Evolutionary conservation across 2,329 filamentous ascomycete genomes (phyloP).

Genomic region (Trichophyton rubrum): DNA sequence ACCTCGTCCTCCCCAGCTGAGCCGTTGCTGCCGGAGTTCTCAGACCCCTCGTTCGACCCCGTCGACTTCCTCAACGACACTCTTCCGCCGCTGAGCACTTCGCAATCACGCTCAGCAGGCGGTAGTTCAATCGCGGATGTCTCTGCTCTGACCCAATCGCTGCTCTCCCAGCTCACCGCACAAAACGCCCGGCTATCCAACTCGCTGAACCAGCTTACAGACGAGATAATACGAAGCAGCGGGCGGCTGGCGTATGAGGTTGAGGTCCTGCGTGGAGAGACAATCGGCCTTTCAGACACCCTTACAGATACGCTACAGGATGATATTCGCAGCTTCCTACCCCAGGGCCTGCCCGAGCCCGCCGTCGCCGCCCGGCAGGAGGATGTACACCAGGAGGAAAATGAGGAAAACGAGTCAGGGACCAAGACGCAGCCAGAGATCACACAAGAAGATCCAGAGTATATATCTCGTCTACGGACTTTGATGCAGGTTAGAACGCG

Average conservation of each 20-base stretch:
- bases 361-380: constrained; percentile 6
- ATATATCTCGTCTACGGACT: constrained; percentile 67
- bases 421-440: background rate
- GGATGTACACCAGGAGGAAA: constrained; percentile 6
- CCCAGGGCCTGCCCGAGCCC: constrained; percentile 28
- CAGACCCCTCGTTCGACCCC: constrained; percentile 65
- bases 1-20: constrained; percentile 49
- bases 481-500: constrained; percentile 68
- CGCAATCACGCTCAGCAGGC: constrained; percentile 30
- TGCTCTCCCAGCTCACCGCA: constrained; percentile 78
- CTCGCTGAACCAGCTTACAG: constrained; percentile 76
- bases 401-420: constrained; percentile 5
- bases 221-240: constrained; percentile 84
- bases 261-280: constrained; percentile 81
- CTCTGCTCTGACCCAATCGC: constrained; percentile 65
- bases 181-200: constrained; percentile 73
- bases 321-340: constrained; percentile 62
- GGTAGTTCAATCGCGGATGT: constrained; percentile 59
- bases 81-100: constrained; percentile 53
- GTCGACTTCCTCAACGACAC: constrained; percentile 72
- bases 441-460: constrained; percentile 42
- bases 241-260: constrained; percentile 88
- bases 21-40: constrained; percentile 60
- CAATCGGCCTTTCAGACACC: constrained; percentile 64
- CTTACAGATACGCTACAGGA: constrained; percentile 58